phyloP scores from a whole-genome alignment of 768 basidiomycete species.

The Tubosaeta sp. region DNA sequence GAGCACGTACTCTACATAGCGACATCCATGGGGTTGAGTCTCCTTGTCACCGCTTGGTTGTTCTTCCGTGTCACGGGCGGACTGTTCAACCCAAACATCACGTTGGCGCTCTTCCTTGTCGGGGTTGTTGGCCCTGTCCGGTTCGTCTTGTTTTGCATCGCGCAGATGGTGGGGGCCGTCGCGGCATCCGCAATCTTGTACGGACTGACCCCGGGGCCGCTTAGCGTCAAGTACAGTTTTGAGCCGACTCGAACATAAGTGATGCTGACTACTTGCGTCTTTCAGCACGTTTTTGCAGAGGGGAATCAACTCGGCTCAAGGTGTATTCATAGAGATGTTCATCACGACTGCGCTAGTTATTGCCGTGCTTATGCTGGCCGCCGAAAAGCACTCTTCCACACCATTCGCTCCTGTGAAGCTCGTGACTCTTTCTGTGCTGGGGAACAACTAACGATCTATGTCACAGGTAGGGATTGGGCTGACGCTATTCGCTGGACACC shows the following conservation, averaged over 20 bases:
- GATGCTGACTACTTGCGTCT: conserved; percentile 1
- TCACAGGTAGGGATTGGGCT: conserved; percentile 59
- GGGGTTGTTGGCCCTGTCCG: conserved; percentile 53
- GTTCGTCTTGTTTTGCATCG: conserved; percentile 55
- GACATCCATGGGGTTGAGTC: conserved; percentile 55
- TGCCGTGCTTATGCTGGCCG: conserved; percentile 69
- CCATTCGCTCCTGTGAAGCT: conserved; percentile 59
- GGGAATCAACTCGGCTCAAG: conserved; percentile 51
- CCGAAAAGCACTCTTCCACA: conserved; percentile 62
- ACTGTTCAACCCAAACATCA: conserved; percentile 63
- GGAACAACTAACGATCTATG: neutral
- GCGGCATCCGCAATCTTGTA: conserved; percentile 53
- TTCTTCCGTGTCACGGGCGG: conserved; percentile 65
- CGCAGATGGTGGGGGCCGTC: conserved; percentile 59
- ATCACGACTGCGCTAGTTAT: conserved; percentile 55
- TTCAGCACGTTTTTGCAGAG: conserved; percentile 48
- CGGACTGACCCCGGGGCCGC: conserved; percentile 49
- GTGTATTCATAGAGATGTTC: conserved; percentile 71
- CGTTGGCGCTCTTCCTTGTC: conserved; percentile 53
- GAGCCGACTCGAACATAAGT: conserved; percentile 9
- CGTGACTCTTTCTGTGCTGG: neutral
- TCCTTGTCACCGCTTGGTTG: conserved; percentile 62
- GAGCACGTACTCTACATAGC: conserved; percentile 53
- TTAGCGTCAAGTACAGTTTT: conserved; percentile 47
- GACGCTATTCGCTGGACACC: conserved; percentile 57